These are phyloP conservation scores for Aphanomyces euteiches DNA, from an alignment of 352 stramenopile genomes.

Conservation along the genomic window DNA sequence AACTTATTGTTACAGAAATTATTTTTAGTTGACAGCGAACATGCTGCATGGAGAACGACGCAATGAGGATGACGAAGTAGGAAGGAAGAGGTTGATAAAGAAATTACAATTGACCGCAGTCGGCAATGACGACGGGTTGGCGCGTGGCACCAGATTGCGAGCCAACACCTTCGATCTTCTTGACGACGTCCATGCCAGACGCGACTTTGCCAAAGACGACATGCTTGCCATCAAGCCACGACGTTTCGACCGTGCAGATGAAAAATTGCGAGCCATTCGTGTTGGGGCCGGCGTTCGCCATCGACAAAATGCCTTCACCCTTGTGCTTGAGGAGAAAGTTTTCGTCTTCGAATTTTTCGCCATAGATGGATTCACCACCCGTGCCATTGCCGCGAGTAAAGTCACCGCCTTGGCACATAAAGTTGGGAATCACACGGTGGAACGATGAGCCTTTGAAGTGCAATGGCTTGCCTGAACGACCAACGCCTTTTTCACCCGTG, in stretches of 20 bases:
- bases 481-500: conserved; percentile 57
- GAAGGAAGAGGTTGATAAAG: no score
- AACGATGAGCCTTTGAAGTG: conserved; percentile 86
- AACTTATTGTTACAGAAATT: no score
- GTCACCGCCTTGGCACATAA: conserved; percentile 87
- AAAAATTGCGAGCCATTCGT: conserved; percentile 98
- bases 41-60: no score
- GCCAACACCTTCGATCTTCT: conserved; percentile 94
- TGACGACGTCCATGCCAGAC: conserved; percentile 97
- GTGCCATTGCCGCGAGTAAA: conserved; percentile 87
- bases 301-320: conserved; percentile 89
- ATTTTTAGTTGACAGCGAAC: no score
- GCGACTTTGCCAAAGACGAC: conserved; percentile 95
- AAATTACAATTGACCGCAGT: conserved; percentile 91
- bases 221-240: conserved; percentile 90
- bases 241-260: conserved; percentile 89
- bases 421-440: conserved; percentile 85
- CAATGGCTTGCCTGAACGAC: conserved; percentile 66
- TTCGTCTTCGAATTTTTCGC: conserved; percentile 93
- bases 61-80: no score
- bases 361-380: conserved; percentile 95
- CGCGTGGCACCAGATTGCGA: conserved; percentile 89
- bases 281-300: conserved; percentile 96
- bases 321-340: conserved; percentile 95
- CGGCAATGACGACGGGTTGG: conserved; percentile 89